phyloP scores from a whole-genome alignment of 768 basidiomycete species.

The Mycena amicta region DNA sequence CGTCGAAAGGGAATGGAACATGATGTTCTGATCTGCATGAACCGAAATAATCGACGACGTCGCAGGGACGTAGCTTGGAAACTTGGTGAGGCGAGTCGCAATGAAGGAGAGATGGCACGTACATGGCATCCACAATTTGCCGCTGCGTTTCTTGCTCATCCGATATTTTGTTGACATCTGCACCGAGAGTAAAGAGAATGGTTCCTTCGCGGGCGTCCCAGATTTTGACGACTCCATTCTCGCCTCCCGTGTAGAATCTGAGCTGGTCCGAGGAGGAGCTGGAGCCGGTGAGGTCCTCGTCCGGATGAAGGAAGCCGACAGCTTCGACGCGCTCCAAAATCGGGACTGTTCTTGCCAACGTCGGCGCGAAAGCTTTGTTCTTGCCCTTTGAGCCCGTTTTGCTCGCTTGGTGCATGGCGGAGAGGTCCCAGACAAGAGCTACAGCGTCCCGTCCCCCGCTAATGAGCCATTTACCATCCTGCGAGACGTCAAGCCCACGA shows the following conservation, averaged over 20 bases:
- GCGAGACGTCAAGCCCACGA: conserved; percentile 81
- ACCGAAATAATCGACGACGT: conserved; percentile 73
- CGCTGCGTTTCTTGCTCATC: conserved; percentile 75
- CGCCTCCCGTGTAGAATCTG: conserved; percentile 87
- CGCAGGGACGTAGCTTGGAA: conserved; percentile 65
- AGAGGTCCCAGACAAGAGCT: conserved; percentile 89
- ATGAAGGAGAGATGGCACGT: conserved; percentile 36
- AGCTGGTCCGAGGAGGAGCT: conserved; percentile 44
- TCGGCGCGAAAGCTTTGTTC: conserved; percentile 54
- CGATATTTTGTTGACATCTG: conserved; percentile 45
- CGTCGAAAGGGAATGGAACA: conserved; percentile 81
- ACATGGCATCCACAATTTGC: conserved; percentile 85
- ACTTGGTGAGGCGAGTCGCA: conserved; percentile 2
- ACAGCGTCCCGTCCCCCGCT: conserved; percentile 94
- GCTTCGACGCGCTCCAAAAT: conserved; percentile 86
- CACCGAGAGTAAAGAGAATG: conserved; percentile 61
- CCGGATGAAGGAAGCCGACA: conserved; percentile 65
- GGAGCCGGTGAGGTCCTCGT: conserved; percentile 51
- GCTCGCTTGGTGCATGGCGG: conserved; percentile 30
- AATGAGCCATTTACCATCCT: conserved; percentile 87
- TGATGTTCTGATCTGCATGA: conserved; percentile 96
- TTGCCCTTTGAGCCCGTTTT: conserved; percentile 47
- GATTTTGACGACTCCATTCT: conserved; percentile 81
- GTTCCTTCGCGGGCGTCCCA: conserved; percentile 79
- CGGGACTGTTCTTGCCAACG: conserved; percentile 77